Percentiles rank a stretch among this genome's conserved stretches.
These are phyloP conservation scores for Daucus carota DNA, from an alignment of 129 eudicot species.

Conservation along the genomic window DNA sequence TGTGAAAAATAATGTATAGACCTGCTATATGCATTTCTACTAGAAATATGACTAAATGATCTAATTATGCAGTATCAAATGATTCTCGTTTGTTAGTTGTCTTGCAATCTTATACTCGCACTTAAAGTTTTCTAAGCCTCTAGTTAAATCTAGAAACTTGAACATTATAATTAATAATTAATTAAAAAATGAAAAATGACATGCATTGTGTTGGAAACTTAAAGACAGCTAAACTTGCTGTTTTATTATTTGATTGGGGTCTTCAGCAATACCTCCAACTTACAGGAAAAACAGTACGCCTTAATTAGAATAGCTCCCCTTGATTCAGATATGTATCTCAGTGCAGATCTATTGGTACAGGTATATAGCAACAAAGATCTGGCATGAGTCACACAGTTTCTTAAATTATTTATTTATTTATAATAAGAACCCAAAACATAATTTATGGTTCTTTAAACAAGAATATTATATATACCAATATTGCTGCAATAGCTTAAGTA, in stretches of 20 bases:
- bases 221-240: background rate
- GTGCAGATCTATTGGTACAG: background rate
- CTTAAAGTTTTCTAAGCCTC: background rate
- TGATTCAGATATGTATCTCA: background rate
- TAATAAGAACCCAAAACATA: background rate
- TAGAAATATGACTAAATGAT: background rate
- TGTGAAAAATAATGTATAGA: background rate
- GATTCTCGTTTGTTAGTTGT: background rate
- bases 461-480: background rate
- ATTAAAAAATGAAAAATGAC: background rate
- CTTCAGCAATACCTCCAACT: background rate
- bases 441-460: background rate
- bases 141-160: background rate
- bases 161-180: background rate
- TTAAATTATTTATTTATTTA: background rate
- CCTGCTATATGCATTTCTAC: background rate
- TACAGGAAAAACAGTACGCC: background rate
- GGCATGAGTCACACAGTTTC: background rate
- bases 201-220: background rate
- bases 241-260: background rate
- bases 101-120: background rate
- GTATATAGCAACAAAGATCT: background rate
- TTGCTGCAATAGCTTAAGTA: background rate
- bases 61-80: background rate
- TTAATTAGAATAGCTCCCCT: background rate